Percentiles rank a stretch among this genome's conserved stretches.
phyloP scores from a whole-genome alignment of 2,329 filamentous ascomycete species.

The Cercospora sesami region DNA sequence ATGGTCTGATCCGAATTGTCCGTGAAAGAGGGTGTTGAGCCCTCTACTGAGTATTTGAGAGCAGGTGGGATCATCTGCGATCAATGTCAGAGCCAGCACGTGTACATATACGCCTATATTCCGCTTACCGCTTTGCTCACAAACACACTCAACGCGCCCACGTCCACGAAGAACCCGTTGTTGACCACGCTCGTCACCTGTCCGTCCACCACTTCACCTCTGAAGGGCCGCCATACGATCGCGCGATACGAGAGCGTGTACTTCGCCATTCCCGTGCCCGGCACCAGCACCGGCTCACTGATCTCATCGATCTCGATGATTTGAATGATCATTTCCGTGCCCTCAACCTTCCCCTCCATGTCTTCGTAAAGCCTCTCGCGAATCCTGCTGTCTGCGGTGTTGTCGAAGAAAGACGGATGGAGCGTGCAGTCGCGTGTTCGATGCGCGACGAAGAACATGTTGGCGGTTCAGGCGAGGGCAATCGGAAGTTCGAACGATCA shows the following conservation, averaged over 20 bases:
- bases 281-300: slow-evolving; percentile 80
- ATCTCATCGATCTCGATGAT: slow-evolving; percentile 97
- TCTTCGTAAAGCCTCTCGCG: slow-evolving; percentile 86
- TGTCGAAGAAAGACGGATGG: slow-evolving; percentile 95
- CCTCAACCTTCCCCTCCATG: slow-evolving; percentile 92
- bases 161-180: slow-evolving; percentile 86
- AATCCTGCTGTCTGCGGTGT: slow-evolving; percentile 88
- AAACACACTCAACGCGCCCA: slow-evolving; percentile 75
- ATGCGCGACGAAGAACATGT: slow-evolving; percentile 98
- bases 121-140: slow-evolving; percentile 74
- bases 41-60: slow-evolving; percentile 92
- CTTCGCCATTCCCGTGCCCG: slow-evolving; percentile 86
- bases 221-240: slow-evolving; percentile 96
- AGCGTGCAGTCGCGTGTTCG: slow-evolving; percentile 92
- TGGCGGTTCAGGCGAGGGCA: slow-evolving; percentile 13
- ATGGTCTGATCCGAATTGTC: slow-evolving; percentile 93
- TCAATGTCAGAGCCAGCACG: slow-evolving; percentile 7
- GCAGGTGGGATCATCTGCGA: slow-evolving; percentile 83
- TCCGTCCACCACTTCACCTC: slow-evolving; percentile 96
- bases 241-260: slow-evolving; percentile 94
- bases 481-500: not conserved
- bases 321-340: slow-evolving; percentile 95
- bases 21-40: slow-evolving; percentile 93
- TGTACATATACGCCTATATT: not conserved
- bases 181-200: slow-evolving; percentile 88